Evolutionary conservation across 1,284 basidiomycete species (phyloP).

Genomic region (Porodaedalea pini): DNA sequence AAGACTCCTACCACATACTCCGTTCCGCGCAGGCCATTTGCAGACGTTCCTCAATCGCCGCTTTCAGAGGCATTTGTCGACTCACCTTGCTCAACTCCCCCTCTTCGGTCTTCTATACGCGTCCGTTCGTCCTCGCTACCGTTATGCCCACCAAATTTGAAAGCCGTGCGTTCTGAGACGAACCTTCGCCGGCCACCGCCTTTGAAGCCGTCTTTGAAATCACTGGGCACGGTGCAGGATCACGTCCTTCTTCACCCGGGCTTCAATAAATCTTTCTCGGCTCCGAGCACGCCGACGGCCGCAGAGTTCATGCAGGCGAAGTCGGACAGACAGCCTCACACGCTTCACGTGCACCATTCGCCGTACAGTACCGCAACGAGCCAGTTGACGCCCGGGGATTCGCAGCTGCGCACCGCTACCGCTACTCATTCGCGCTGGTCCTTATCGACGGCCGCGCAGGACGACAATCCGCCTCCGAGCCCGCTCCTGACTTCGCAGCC

Average conservation of each 20-base stretch:
- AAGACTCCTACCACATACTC: background rate
- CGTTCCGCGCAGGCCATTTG: constrained; percentile 1
- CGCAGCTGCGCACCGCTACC: background rate
- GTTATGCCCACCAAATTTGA: background rate
- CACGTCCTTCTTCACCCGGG: constrained; percentile 5
- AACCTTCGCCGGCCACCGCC: constrained; percentile 5
- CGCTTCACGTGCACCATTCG: background rate
- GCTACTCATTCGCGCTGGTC: constrained; percentile 15
- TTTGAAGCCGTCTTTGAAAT: constrained; percentile 1
- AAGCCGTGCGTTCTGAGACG: background rate
- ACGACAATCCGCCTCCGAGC: background rate
- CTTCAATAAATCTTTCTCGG: constrained; percentile 17
- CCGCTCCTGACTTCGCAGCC: background rate
- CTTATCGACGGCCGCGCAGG: constrained; percentile 10
- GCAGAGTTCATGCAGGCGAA: constrained; percentile 9
- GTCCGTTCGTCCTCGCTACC: constrained; percentile 8
- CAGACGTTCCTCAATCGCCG: constrained; percentile 12
- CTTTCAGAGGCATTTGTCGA: constrained; percentile 2
- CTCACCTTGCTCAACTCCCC: background rate
- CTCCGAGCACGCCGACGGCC: constrained; percentile 11
- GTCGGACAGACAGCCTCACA: background rate
- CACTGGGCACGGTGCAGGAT: constrained; percentile 1
- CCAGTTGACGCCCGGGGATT: background rate
- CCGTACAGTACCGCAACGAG: background rate
- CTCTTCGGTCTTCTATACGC: background rate